A percentile compares a stretch with the other conserved stretches of the same genome.
Evolutionary conservation across 1,139 yeast genomes (phyloP).

Genomic region (Yamadazyma jaroonii): DNA sequence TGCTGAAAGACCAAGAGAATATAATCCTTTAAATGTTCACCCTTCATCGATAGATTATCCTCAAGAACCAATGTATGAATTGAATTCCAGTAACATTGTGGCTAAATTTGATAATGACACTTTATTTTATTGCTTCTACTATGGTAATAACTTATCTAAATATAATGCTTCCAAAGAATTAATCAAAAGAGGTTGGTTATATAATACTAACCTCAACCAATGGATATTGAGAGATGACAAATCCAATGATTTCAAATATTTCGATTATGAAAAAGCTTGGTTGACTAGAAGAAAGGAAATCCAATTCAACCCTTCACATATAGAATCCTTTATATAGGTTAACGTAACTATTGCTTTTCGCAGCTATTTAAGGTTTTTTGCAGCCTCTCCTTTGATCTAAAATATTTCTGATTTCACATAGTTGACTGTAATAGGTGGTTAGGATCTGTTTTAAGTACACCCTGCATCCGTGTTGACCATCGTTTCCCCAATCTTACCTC

Average conservation of each 20-base stretch:
- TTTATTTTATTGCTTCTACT: constrained; percentile 88
- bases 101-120: constrained; percentile 83
- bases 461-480: no score
- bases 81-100: constrained; percentile 52
- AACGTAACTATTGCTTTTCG: no score
- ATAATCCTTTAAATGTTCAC: constrained; percentile 79
- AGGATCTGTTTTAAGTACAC: no score
- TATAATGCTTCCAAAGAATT: constrained; percentile 84
- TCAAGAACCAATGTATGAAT: constrained; percentile 73
- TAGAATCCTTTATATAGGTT: constrained; percentile 5
- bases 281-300: constrained; percentile 75
- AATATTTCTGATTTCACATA: no score
- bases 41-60: constrained; percentile 93
- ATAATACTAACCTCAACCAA: constrained; percentile 69
- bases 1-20: constrained; percentile 81
- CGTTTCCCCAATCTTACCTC: no score
- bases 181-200: constrained; percentile 82
- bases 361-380: no score
- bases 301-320: constrained; percentile 20
- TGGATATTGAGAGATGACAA: constrained; percentile 72
- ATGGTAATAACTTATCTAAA: constrained; percentile 52
- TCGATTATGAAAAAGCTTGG: constrained; percentile 92
- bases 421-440: no score
- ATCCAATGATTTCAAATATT: constrained; percentile 64
- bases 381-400: no score